These are phyloP conservation scores for Dactylonectria macrodidyma DNA, from an alignment of 2,329 filamentous ascomycete genomes.

Conservation along the genomic window DNA sequence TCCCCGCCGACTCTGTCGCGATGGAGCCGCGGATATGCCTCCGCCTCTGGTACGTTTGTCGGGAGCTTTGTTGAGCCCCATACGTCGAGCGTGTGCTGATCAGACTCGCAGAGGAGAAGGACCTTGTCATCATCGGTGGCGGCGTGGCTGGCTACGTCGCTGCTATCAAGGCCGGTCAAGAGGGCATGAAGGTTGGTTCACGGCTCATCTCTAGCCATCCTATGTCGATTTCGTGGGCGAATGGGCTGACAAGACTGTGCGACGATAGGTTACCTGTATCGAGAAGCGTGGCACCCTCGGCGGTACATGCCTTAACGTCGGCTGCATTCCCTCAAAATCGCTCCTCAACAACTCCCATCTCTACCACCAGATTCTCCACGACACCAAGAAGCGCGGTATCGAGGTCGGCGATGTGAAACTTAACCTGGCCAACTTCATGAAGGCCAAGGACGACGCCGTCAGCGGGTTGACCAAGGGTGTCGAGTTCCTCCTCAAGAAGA, in stretches of 20 bases:
- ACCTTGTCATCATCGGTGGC: conserved; percentile 97
- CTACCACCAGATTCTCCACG: conserved; percentile 97
- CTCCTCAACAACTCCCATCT: conserved; percentile 99
- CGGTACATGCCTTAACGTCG: conserved; percentile 98
- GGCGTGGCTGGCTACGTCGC: conserved; percentile 99
- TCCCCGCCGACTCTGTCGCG: conserved; percentile 62
- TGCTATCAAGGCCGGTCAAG: conserved; percentile 98
- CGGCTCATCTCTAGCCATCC: conserved; percentile 10
- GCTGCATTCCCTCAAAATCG: conserved; percentile 99
- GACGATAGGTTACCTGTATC: conserved; percentile 87
- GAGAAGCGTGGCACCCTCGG: conserved; percentile 97
- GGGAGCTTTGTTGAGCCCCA: conserved; percentile 8
- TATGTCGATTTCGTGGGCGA: conserved; percentile 23
- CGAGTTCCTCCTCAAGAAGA: conserved; percentile 99
- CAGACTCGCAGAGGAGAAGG: conserved; percentile 82
- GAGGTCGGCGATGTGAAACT: conserved; percentile 98
- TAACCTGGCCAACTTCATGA: conserved; percentile 96
- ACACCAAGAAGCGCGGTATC: conserved; percentile 97
- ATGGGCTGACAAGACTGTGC: conserved; percentile 34
- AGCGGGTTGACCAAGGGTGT: conserved; percentile 93
- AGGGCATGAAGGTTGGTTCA: conserved; percentile 86
- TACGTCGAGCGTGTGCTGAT: conserved; percentile 37
- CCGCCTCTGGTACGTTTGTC: conserved; percentile 66
- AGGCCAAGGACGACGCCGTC: conserved; percentile 96
- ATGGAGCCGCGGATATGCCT: conserved; percentile 73